Base-by-base conservation (phyloP, 2,329 filamentous ascomycete species). In the Colletotrichum plurivorum region DNA sequence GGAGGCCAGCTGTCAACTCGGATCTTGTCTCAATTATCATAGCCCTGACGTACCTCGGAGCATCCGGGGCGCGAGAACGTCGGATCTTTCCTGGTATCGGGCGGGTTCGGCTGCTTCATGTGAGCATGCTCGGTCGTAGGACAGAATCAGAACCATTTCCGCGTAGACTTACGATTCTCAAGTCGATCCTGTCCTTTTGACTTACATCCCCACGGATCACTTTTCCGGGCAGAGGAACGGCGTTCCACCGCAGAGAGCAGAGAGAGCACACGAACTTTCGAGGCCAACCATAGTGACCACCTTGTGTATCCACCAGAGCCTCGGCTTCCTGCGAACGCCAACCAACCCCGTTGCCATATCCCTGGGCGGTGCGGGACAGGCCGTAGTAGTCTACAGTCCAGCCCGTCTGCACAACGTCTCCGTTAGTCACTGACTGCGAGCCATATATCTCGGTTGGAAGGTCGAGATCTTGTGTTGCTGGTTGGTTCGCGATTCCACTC, bases 331-430 rank as follows among this genome's bases (percentile, higher is more conserved):
- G 69, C 4, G 20, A 65, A 20, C 60, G 56, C 69, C 69, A 71
- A 9, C 69, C 69, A 6, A 71, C 46, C 2, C 69, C 69, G 39
- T 61, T 22, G 13, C 69, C 69, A n/a, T 71, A 62, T 20, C 54
- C 55, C n/a, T 46, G 51, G 9, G 39, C 45, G 16, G 45, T 55
- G 6, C 55, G 39, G 8, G 65, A 65, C n/a, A 61, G 22, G 20
- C 69, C 69, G 18, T 55, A 61, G 22, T 69, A 71, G 56, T 71
- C 69, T n/a, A 68, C 43, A 13, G 53, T 71, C 65, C 65, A 71
- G 18, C 69, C 69, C 5, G 55, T 69, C 25, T 62, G 52, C 36
- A 67, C 59, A 43, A 51, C 36, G 43, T 70, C 68, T 15, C 68
- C 68, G 9, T 55, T 60, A 7, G 41, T 52, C 6, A 70, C 60